Percentiles rank a stretch among this genome's conserved stretches.
Evolutionary conservation across 2,329 filamentous ascomycete genomes (phyloP).

Genomic region (Neonectria ditissima): DNA sequence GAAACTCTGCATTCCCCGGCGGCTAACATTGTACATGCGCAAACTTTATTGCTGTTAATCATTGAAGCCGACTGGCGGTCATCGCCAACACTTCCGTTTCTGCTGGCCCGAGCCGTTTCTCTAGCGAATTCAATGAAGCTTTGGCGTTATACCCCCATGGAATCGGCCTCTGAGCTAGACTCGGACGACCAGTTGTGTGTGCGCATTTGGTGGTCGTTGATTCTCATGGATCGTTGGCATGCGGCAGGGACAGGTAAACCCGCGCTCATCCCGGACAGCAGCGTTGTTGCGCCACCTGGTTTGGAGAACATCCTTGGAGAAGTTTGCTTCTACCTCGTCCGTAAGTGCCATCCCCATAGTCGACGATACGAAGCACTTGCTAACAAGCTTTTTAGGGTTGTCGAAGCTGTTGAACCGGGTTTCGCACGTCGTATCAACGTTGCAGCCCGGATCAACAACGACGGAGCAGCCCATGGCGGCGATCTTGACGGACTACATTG

Average conservation of each 20-base stretch:
- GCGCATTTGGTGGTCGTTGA: constrained; percentile 78
- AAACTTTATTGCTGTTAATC: constrained; percentile 74
- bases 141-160: constrained; percentile 57
- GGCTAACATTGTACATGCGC: constrained; percentile 70
- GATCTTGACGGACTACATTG: constrained; percentile 56
- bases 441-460: constrained; percentile 51
- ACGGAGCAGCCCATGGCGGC: constrained; percentile 50
- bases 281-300: constrained; percentile 68
- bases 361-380: background rate
- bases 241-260: constrained; percentile 75
- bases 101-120: constrained; percentile 74
- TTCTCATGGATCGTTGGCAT: constrained; percentile 80
- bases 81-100: constrained; percentile 61
- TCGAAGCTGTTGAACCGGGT: constrained; percentile 65
- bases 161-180: constrained; percentile 65
- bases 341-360: constrained; percentile 59
- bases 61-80: constrained; percentile 69
- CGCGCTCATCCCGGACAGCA: constrained; percentile 71
- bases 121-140: constrained; percentile 74
- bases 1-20: constrained; percentile 53
- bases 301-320: constrained; percentile 72
- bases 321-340: constrained; percentile 71
- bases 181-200: constrained; percentile 71
- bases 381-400: constrained; percentile 56
- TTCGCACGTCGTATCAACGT: constrained; percentile 52